Base-by-base conservation (phyloP, 208 protist genomes). In the Acanthamoeba comandoni region DNA sequence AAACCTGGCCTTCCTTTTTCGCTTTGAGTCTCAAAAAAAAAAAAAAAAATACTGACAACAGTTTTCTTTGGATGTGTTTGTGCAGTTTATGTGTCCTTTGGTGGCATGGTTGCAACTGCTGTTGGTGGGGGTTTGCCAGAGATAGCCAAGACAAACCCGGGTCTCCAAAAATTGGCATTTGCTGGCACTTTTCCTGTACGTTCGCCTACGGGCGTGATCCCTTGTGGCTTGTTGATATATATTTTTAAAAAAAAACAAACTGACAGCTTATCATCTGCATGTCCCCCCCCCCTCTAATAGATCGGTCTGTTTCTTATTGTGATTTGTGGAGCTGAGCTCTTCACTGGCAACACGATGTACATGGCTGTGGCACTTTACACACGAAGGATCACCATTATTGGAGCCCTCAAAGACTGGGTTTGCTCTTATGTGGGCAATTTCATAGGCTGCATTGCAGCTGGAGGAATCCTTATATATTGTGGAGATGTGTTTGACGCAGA, bases 291-390 rank as follows among this genome's bases (percentile, higher is more conserved):
- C n/a, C n/a, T n/a, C n/a, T n/a, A 62, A 62, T n/a, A 62, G 55
- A 62, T n/a, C 17, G 55, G 55, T n/a, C 55, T 62, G 17, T 19
- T n/a, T 15, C 55, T 62, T n/a, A 62, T 62, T 62, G 19, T 62
- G 19, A 15, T 62, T 15, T 62, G 15, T 62, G 55, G 55, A 15
- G 55, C 55, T 62, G 55, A 62, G 55, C 55, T 62, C 55, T 62
- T 62, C 55, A 62, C 55, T 15, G 55, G 55, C 55, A 62, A 62
- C 55, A 62, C 55, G 55, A 62, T 62, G 55, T 62, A 19, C 55
- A 62, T 62, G 55, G 19, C 55, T 15, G 19, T 62, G 55, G 55
- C n/a, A n/a, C n/a, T n/a, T n/a, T n/a, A n/a, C n/a, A n/a, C n/a
- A n/a, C n/a, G n/a, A n/a, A n/a, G n/a, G n/a, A n/a, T n/a, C n/a